Base-by-base conservation (phyloP, 495 filamentous ascomycete species). In the Talaromyces thailandensis region DNA sequence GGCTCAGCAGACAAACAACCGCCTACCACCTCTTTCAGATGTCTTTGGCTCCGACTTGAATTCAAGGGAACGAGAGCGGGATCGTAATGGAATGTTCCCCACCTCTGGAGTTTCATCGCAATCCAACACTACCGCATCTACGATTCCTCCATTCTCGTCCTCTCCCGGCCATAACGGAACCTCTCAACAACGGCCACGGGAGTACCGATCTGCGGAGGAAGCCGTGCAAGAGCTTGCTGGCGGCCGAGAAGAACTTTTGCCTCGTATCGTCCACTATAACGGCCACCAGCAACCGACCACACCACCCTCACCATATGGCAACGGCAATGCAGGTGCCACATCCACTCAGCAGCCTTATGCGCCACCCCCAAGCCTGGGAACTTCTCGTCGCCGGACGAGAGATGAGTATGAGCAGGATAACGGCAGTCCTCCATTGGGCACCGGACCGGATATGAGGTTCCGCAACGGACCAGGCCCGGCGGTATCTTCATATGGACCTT, bases 141-240 rank as follows among this genome's bases (percentile, higher is more conserved):
- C 81, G 29, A 80, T 87, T 53, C 84, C 89, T 0, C 76, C 77
- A 16, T 61, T 78, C 57, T 85, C 95, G 45, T 88, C 92, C 16
- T 92, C 90, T 5, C 94, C 94, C 1, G 86, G 90, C 32, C 80
- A 86, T 23, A 78, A 82, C 2, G 74, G 75, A 12, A 74, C 67
- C 73, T 83, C 71, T 62, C 74, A 73, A 31, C 78, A 75, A 61
- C 84, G 94, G 60, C 81, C 85, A 3, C 86, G 93, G 43, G 94
- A 98, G 70, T 97, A 96, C 70, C 89, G 90, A 63, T 96, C 94
- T 2, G 94, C 94, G 14, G 94, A 98, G 70, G 94, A 98, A 70
- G 94, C 89, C 6, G 91, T 97, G 58, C 88, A 88, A 28, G 89
- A 93, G 59, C 75, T 98, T 66, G 87, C 94, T 6, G 93, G 91